Evolutionary conservation across 148 eudicot species (phyloP).

Genomic region (Bassia scoparia): DNA sequence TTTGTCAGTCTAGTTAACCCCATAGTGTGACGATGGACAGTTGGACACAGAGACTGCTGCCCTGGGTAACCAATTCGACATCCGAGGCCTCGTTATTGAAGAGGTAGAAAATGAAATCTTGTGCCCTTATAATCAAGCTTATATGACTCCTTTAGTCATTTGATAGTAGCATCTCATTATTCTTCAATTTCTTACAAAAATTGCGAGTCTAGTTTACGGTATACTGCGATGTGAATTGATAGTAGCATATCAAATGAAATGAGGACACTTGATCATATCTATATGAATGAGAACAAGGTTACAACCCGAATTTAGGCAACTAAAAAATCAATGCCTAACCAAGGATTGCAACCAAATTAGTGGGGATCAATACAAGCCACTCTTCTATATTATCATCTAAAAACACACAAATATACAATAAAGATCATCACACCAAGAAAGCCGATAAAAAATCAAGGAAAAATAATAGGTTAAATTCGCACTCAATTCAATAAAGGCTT

Average conservation of each 20-base stretch:
- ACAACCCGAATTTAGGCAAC: conserved; percentile 71
- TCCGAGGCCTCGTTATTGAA: too few relatives aligned
- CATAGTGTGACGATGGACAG: too few relatives aligned
- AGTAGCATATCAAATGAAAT: conserved; percentile 8
- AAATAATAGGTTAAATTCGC: conserved; percentile 33
- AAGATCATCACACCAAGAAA: too few relatives aligned
- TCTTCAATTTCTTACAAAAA: too few relatives aligned
- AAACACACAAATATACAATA: conserved; percentile 35
- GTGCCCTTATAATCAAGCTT: too few relatives aligned
- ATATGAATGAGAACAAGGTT: conserved; percentile 20
- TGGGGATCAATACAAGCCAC: conserved; percentile 31
- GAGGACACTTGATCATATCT: conserved; percentile 18
- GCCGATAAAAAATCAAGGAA: conserved; percentile 15
- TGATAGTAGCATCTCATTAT: too few relatives aligned
- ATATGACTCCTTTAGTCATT: too few relatives aligned
- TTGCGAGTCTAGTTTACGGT: not conserved
- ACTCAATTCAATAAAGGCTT: conserved; percentile 22
- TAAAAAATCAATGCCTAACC: conserved; percentile 63
- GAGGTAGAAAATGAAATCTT: too few relatives aligned
- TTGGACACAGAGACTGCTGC: too few relatives aligned
- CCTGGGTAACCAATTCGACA: too few relatives aligned
- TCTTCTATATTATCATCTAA: conserved; percentile 28
- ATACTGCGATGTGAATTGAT: not conserved
- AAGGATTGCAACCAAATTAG: conserved; percentile 39
- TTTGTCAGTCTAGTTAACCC: too few relatives aligned